Evolutionary conservation across 2,329 filamentous ascomycete genomes (phyloP), one percentile per base, ranked within the genome.

Genomic region (Apiospora koreana): DNA sequence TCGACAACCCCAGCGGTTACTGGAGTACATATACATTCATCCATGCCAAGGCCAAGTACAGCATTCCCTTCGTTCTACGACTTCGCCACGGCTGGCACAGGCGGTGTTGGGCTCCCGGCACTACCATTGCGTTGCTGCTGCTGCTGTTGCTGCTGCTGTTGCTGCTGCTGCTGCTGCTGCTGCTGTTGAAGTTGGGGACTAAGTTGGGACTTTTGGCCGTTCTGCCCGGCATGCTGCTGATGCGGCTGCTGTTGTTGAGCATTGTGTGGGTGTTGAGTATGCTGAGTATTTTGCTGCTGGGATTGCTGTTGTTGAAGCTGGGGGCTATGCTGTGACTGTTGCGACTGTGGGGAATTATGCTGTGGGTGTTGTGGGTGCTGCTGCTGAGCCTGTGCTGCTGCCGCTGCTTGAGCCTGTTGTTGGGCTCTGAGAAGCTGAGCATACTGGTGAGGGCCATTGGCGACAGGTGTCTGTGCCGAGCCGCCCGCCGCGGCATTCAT

Each of bases 351-450:
- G 16, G 67, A 58, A 18, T 62, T 62, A 10, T 62, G 54, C 31
- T 62, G 54, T 10, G 54, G 54, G 18, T 50, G 48, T 14, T 43
- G 67, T 21, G 46, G 21, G 18, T 71, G 69, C 45, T 65, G 66
- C 41, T 72, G 71, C 42, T 72, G 71, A 23, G 67, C 67, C 45
- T 72, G 71, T 14, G 69, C 67, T 18, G 70, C 68, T n/a, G 70
- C 69, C 25, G 72, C 70, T 35, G 75, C 73, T 43, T 73, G 76
- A 28, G 69, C 73, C 31, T 88, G 86, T 72, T 89, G 87, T 74
- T 89, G 88, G 48, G 88, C 86, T 62, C 88, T 80, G 10, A 90
- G 83, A 43, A 89, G 80, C 69, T 88, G 87, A 1, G 88, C 88
- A 75, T 90, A 89, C 72, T 90, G 88, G 50, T 89, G 87, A 38